Base-by-base conservation (phyloP, 768 basidiomycete species). In the Leccinum obscurum region DNA sequence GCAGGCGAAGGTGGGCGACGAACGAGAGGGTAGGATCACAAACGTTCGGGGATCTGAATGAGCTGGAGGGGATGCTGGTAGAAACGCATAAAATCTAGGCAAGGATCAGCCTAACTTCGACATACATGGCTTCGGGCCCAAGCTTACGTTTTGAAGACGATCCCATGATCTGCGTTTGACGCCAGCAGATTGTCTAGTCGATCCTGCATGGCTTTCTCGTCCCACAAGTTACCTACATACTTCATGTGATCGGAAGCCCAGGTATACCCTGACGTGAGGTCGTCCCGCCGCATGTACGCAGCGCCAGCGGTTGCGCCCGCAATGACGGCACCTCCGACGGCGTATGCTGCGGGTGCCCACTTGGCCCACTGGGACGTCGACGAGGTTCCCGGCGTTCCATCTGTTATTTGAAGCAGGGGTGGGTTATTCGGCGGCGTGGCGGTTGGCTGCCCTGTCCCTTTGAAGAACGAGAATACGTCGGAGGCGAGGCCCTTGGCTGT, bases 191-290 rank as follows among this genome's bases (percentile, higher is more conserved):
- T 77, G 28, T 87, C 83, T 55, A 96, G 66, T 22, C 95, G 81
- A 59, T 70, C 75, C 41, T 79, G 78, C 74, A 95, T 77, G 10
- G 76, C 78, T 22, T 80, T 78, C 64, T 87, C 85, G 65, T 95
- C 87, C 95, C 94, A 96, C 32, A 97, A 75, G 64, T 81, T 90
- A 48, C 90, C 85, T 9, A 95, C 87, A 72, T 89, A 98, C 68
- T 88, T 90, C 85, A 97, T 84, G 72, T 98, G 95, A 65, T 95
- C 94, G 32, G 82, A 86, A 3, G 87, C 87, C 87, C 88, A 94
- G 11, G 79, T 76, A 65, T 24, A 89, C 3, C 90, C 85, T 48
- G 79, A 79, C 6, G 82, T 81, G 32, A 97, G 75, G 28, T 93
- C 90, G 13, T 91, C 86, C 55, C 89, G 83, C 60, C 87, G 85